Percentiles rank a stretch among this genome's conserved stretches.
Conservation (phyloP, 257 asterid genomes). For the Voacanga thouarsii region DNA sequence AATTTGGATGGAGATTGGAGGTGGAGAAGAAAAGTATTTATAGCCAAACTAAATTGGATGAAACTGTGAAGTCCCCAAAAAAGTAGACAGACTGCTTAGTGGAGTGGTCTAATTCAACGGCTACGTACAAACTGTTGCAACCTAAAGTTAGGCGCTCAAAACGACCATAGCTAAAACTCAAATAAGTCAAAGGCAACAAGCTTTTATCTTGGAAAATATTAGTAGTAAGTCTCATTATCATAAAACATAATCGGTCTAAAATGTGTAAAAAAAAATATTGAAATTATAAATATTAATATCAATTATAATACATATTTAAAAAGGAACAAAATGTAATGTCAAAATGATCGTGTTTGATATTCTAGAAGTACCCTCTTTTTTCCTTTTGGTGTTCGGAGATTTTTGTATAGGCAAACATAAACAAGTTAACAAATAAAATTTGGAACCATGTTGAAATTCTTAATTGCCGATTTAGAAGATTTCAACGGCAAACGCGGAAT, state of each 20-base stretch:
- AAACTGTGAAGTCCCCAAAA: not conserved
- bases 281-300: too few species aligned
- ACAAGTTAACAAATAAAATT: too few species aligned
- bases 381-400: not conserved
- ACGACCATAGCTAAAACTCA: not conserved
- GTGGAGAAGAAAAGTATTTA: conserved; percentile 14
- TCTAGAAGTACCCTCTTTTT: too few species aligned
- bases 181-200: too few species aligned
- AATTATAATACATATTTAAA: too few species aligned
- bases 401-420: not conserved
- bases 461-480: not conserved
- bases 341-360: too few species aligned
- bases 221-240: too few species aligned
- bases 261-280: too few species aligned
- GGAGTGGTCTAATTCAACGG: conserved; percentile 30
- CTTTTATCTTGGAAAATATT: too few species aligned
- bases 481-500: not conserved
- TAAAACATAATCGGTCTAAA: too few species aligned
- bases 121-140: conserved; percentile 4
- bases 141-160: conserved; percentile 24
- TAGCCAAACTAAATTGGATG: conserved; percentile 8
- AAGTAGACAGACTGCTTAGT: conserved; percentile 6
- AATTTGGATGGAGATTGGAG: conserved; percentile 10
- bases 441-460: not conserved
- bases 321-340: too few species aligned